Evolutionary conservation across 225 moss, liverwort and hornwort species (phyloP), one percentile per base, ranked within the genome.

Genomic region (Pseudoscleropodium purum): DNA sequence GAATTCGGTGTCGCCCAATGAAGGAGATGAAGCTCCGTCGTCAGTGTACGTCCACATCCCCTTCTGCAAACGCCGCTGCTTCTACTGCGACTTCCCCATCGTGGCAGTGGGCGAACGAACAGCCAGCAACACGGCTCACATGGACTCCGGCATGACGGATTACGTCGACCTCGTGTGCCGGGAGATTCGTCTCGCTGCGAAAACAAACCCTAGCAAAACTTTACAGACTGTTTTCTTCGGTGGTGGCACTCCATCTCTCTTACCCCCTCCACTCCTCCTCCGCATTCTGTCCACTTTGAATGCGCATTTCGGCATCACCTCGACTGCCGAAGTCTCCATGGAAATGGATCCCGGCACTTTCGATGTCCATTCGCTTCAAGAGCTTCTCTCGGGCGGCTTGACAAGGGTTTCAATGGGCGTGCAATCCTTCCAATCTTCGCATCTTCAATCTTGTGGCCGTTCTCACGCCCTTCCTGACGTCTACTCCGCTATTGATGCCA

Each of bases 301-400:
- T 61, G 57, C 85, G 41, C 91, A 94, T 74, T 95, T 97, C 59
- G 91, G 94, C 51, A 75, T 97, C 27, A 93, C 87, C 51, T 59
- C 90, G 14, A 91, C 92, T 63, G 99, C 96, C 37, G 99, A 99
- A 69, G 90, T 99, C 31, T 96, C 99, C 57, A 96, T 99, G 93
- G 99, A 99, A 91, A 96, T 99, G 96, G 99, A 99, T 84, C 97
- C 99, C 18, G 99, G 99, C 67, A 97, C 99, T 11, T 99, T 99
- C 61, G 96, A 96, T 63, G 73, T 86, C 70, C 88, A 86, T 26
- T 95, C 95, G 68, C 87, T 99, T 70, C 86, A 89, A 85, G 95
- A 94, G n/a, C 94, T 95, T 59, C 67, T 96, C 64, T 93, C 92
- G n/a, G 94, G 94, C 26, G 99, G 99, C 80, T 88, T 99, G 72